Conservation (phyloP, 805 yeast genomes). For the Schwanniomyces occidentalis region DNA sequence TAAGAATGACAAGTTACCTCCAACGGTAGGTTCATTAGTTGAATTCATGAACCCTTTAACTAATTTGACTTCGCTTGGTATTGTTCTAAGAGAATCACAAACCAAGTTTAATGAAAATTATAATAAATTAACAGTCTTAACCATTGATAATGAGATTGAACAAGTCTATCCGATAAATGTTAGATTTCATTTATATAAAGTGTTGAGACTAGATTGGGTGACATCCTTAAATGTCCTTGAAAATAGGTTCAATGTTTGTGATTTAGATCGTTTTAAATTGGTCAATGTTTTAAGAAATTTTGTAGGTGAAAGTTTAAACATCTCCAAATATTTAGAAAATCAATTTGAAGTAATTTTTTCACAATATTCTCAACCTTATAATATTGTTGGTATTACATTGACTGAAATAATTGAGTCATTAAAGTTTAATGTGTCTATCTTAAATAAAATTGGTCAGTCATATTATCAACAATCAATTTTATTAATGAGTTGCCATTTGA, state of each 20-base stretch:
- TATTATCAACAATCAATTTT: constrained; percentile 30
- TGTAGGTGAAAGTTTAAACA: constrained; percentile 16
- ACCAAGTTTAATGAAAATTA: constrained; percentile 34
- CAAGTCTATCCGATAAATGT: constrained; percentile 28
- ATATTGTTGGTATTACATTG: constrained; percentile 15
- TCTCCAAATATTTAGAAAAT: constrained; percentile 10
- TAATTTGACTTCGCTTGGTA: constrained; percentile 27
- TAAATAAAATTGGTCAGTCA: constrained; percentile 13
- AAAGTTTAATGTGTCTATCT: constrained; percentile 11
- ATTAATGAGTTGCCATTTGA: constrained; percentile 29
- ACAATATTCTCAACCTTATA: constrained; percentile 17
- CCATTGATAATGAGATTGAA: constrained; percentile 29
- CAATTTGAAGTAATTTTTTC: constrained; percentile 22
- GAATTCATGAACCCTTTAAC: constrained; percentile 27
- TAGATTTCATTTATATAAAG: constrained; percentile 28
- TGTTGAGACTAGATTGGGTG: constrained; percentile 23
- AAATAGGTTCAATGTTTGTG: constrained; percentile 21
- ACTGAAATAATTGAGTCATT: constrained; percentile 14
- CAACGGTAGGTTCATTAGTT: constrained; percentile 39
- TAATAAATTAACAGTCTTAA: constrained; percentile 32
- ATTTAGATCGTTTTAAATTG: constrained; percentile 16
- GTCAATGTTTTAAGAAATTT: constrained; percentile 27
- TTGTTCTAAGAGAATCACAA: constrained; percentile 32
- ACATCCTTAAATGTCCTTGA: constrained; percentile 15
- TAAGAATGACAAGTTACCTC: constrained; percentile 12